Conservation (phyloP, 106 monocot species). For the Allium cepa region DNA sequence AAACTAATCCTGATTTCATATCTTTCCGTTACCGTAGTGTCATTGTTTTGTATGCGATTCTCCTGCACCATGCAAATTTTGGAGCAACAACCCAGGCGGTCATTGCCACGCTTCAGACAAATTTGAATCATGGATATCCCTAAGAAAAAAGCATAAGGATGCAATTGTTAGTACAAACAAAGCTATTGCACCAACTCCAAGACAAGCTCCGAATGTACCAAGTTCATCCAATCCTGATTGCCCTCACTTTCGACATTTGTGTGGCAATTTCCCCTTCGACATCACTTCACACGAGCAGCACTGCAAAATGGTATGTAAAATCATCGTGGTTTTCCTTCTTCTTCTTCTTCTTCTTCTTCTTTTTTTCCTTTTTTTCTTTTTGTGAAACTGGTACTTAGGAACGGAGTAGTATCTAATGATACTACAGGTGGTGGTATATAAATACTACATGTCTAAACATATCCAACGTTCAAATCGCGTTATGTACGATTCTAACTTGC, state of each 20-base stretch:
- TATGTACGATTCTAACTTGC: too few species aligned
- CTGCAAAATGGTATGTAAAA: conserved; percentile 35
- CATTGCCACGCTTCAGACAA: conserved; percentile 86
- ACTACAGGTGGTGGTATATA: too few species aligned
- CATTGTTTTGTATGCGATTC: conserved; percentile 90
- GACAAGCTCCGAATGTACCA: too few species aligned
- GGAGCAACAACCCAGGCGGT: conserved; percentile 32
- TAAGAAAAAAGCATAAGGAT: conserved; percentile 34
- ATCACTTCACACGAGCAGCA: conserved; percentile 46
- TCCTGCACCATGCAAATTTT: conserved; percentile 68
- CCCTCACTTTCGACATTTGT: conserved; percentile 65
- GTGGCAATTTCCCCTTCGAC: conserved; percentile 53
- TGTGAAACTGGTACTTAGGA: too few species aligned
- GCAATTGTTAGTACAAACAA: background rate
- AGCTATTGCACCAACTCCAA: too few species aligned
- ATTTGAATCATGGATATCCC: conserved; percentile 37
- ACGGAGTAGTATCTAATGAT: too few species aligned
- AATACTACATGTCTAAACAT: too few species aligned
- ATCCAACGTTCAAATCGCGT: too few species aligned
- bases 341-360: too few species aligned
- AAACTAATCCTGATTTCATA: too few species aligned
- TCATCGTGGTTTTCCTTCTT: background rate
- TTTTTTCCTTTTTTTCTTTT: too few species aligned
- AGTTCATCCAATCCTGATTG: conserved; percentile 19
- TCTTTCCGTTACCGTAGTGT: conserved; percentile 42